Percentiles rank a stretch among this genome's conserved stretches.
Evolutionary conservation across 139 green algal genomes (phyloP).

Genomic region (Picochlorum sp.): DNA sequence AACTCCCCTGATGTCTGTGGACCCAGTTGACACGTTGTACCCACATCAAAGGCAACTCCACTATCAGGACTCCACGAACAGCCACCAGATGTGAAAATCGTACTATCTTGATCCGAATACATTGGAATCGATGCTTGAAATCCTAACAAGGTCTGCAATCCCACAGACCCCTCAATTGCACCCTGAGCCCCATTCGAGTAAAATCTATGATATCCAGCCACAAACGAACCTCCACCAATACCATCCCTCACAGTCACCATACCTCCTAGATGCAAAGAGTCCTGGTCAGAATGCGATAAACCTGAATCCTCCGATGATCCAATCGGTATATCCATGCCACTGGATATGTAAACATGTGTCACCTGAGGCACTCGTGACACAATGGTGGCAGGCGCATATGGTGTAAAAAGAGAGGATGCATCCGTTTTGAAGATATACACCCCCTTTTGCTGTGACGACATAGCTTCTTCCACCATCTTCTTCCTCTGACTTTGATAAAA

Average conservation of each 20-base stretch:
- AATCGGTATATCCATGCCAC: slow-evolving; percentile 27
- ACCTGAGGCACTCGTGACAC: slow-evolving; percentile 29
- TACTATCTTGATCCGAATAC: background rate
- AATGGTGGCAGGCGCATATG: slow-evolving; percentile 16
- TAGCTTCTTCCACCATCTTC: slow-evolving; percentile 2
- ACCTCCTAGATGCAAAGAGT: slow-evolving; percentile 29
- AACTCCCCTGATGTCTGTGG: slow-evolving; percentile 17
- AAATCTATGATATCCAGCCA: slow-evolving; percentile 31
- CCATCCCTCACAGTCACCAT: slow-evolving; percentile 27
- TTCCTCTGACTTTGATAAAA: slow-evolving; percentile 22
- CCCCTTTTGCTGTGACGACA: slow-evolving; percentile 24
- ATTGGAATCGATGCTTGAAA: slow-evolving; percentile 19
- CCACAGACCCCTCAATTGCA: slow-evolving; percentile 13
- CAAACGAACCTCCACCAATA: slow-evolving; percentile 32
- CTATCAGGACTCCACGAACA: slow-evolving; percentile 8
- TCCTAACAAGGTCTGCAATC: slow-evolving; percentile 31
- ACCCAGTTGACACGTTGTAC: slow-evolving; percentile 23
- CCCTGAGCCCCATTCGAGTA: slow-evolving; percentile 15
- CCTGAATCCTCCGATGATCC: slow-evolving; percentile 15
- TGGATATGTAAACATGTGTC: slow-evolving; percentile 32
- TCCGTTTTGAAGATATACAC: slow-evolving; percentile 37
- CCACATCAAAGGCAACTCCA: slow-evolving; percentile 29
- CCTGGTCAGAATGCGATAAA: slow-evolving; percentile 12
- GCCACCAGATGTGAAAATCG: background rate
- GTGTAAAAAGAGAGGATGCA: slow-evolving; percentile 25